Percentiles rank a stretch among this genome's conserved stretches.
phyloP scores from a whole-genome alignment of 2,329 filamentous ascomycete genomes.

The Ambrosiella xylebori region DNA sequence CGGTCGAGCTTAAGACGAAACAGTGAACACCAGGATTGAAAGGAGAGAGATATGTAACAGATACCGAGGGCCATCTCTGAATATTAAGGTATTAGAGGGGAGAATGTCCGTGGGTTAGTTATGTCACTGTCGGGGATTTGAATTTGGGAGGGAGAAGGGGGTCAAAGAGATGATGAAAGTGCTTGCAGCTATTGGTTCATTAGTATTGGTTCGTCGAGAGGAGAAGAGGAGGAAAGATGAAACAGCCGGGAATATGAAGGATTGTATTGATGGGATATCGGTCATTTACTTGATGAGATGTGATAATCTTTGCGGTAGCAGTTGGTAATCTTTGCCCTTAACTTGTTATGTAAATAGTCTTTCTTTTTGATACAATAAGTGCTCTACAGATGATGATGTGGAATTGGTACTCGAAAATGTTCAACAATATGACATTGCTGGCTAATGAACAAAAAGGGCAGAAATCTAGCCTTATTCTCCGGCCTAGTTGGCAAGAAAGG shows the following conservation, averaged over 20 bases:
- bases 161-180: neutral
- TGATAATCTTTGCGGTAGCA: neutral
- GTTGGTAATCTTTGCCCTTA: neutral
- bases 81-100: neutral
- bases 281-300: neutral
- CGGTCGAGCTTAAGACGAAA: too few species aligned
- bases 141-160: neutral
- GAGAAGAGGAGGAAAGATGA: neutral
- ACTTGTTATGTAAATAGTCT: too few species aligned
- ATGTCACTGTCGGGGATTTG: neutral
- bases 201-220: neutral
- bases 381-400: too few species aligned
- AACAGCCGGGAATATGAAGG: neutral
- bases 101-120: neutral
- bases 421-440: too few species aligned
- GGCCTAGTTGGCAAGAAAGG: neutral
- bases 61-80: too few species aligned
- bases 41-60: too few species aligned
- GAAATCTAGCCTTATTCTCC: too few species aligned
- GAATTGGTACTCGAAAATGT: too few species aligned
- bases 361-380: too few species aligned
- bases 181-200: neutral
- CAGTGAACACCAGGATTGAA: too few species aligned
- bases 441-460: too few species aligned
- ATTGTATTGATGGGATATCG: neutral